Evolutionary conservation across 306 rosid species (phyloP).

Genomic region (Quercus rubra): DNA sequence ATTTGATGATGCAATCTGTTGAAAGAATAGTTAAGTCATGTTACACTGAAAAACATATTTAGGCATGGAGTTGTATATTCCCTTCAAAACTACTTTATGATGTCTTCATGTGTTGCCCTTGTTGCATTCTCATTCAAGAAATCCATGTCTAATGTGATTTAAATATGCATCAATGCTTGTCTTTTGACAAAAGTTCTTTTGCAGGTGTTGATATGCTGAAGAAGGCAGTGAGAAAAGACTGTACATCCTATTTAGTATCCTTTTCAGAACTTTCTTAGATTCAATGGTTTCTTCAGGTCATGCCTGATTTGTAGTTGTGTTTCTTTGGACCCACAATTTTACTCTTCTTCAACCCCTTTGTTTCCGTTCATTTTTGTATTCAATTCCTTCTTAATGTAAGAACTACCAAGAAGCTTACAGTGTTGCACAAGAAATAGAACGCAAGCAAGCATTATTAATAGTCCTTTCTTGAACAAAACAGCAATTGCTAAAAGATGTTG

Average conservation of each 20-base stretch:
- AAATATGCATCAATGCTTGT: constrained; percentile 3
- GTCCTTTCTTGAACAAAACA: too few relatives aligned
- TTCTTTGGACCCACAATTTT: too few relatives aligned
- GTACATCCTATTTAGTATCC: constrained; percentile 95
- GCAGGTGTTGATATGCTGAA: constrained; percentile 88
- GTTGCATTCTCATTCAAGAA: neutral
- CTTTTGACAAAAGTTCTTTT: neutral
- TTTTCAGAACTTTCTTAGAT: constrained; percentile 20
- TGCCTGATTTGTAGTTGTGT: neutral
- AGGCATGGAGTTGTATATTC: neutral
- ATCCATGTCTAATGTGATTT: neutral
- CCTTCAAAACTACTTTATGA: neutral
- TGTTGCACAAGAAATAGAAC: too few relatives aligned
- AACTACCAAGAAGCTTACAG: too few relatives aligned
- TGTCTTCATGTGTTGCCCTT: neutral
- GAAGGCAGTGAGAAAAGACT: constrained; percentile 94
- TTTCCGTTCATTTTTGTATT: too few relatives aligned
- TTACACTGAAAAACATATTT: neutral
- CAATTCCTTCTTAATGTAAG: too few relatives aligned
- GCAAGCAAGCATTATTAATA: too few relatives aligned
- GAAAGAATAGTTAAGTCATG: neutral
- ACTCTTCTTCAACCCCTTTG: too few relatives aligned
- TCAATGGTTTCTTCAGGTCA: constrained; percentile 5
- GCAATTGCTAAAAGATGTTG: too few relatives aligned
- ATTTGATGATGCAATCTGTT: neutral